A percentile compares a stretch with the other conserved stretches of the same genome.
These are phyloP conservation scores for Medicago truncatula DNA, from an alignment of 306 rosid genomes.

Conservation along the genomic window MtrunA17r5.0-ANR NC_053044.1:18768501-18769000, in stretches of 20 bases:
- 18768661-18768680: not conserved
- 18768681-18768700: conserved; percentile 13
- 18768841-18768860: conserved; percentile 19
- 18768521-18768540: conserved; percentile 39
- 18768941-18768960: conserved; percentile 39
- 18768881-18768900: conserved; percentile 40
- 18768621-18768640: conserved; percentile 37
- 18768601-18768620: conserved; percentile 1
- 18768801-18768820: not conserved
- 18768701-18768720: not conserved
- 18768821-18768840: not conserved
- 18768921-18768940: conserved; percentile 35
- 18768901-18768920: conserved; percentile 9
- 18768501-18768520: conserved; percentile 23
- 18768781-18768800: not conserved
- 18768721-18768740: conserved; percentile 3
- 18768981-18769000: conserved; percentile 38
- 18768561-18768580: conserved; percentile 23
- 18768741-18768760: not conserved
- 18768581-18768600: not conserved
- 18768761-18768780: not conserved
- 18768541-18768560: conserved; percentile 19
- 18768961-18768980: conserved; percentile 25
- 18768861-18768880: conserved; percentile 25
- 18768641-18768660: conserved; percentile 30